Evolutionary conservation across 768 basidiomycete species (phyloP).

Genomic region (Phaffia tasmanica): DNA sequence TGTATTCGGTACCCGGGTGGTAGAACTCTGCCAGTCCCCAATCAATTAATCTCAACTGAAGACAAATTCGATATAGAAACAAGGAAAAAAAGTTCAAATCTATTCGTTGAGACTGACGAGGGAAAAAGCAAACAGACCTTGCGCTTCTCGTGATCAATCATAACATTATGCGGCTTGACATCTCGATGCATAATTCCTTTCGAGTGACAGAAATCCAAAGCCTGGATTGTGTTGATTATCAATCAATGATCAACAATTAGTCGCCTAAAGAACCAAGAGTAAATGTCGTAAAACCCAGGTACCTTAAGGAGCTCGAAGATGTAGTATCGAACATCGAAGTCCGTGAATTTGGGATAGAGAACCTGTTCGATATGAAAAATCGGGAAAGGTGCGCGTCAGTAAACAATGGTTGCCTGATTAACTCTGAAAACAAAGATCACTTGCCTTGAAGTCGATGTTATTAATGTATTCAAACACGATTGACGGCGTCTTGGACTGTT

Average conservation of each 20-base stretch:
- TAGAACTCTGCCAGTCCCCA: slow-evolving; percentile 99
- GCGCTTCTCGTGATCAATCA: slow-evolving; percentile 96
- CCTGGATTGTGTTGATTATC: slow-evolving; percentile 34
- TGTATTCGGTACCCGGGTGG: slow-evolving; percentile 94
- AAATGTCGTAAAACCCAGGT: slow-evolving; percentile 27
- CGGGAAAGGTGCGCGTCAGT: too few relatives aligned
- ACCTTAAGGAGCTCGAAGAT: slow-evolving; percentile 93
- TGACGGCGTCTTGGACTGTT: slow-evolving; percentile 86
- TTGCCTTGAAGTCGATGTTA: slow-evolving; percentile 84
- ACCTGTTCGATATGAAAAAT: slow-evolving; percentile 34
- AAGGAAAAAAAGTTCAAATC: too few relatives aligned
- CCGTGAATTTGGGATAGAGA: slow-evolving; percentile 87
- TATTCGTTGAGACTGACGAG: slow-evolving; percentile 51
- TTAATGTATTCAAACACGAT: slow-evolving; percentile 96
- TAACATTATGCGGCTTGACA: slow-evolving; percentile 97
- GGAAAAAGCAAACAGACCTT: slow-evolving; percentile 51
- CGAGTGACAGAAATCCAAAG: slow-evolving; percentile 93
- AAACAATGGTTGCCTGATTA: too few relatives aligned
- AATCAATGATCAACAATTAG: not conserved
- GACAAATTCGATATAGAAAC: too few relatives aligned
- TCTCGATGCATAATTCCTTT: slow-evolving; percentile 98
- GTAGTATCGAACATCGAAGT: slow-evolving; percentile 91
- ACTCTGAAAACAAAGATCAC: too few relatives aligned
- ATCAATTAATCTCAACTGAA: slow-evolving; percentile 55
- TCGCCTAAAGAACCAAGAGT: slow-evolving; percentile 1